These are phyloP conservation scores for Tylopilus cervinicoccineus DNA, from an alignment of 768 basidiomycete species.

Conservation along the genomic window DNA sequence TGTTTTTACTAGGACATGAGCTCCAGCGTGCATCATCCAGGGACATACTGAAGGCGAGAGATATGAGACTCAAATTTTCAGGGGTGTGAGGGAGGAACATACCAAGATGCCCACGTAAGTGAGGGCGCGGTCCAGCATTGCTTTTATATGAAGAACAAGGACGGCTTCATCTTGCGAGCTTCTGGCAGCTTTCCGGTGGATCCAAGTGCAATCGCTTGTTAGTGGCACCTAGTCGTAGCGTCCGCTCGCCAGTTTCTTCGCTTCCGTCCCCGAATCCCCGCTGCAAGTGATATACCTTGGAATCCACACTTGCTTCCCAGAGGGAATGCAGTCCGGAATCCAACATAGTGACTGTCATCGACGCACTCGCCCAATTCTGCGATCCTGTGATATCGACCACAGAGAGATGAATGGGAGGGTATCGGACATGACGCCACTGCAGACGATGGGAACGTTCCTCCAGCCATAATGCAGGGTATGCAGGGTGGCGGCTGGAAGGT, in stretches of 20 bases:
- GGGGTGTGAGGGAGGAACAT: not conserved
- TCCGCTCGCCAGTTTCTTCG: too few species aligned
- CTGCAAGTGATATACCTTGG: not conserved
- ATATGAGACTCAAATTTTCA: too few species aligned
- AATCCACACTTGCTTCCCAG: slow-evolving; percentile 36
- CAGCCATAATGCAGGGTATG: slow-evolving; percentile 58
- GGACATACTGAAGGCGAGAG: slow-evolving; percentile 1
- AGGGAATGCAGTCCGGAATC: slow-evolving; percentile 41
- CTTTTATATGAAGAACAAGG: too few species aligned
- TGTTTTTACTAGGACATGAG: slow-evolving; percentile 41
- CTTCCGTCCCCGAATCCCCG: not conserved
- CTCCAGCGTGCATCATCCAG: slow-evolving; percentile 46
- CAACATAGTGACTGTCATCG: slow-evolving; percentile 41
- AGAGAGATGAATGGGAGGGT: too few species aligned
- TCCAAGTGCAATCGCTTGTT: too few species aligned
- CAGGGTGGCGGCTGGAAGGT: slow-evolving; percentile 43
- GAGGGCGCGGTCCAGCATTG: too few species aligned
- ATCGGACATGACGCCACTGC: slow-evolving; percentile 44
- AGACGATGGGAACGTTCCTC: slow-evolving; percentile 30
- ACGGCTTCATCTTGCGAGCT: too few species aligned
- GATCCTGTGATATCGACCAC: slow-evolving; percentile 8
- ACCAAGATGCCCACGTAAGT: too few species aligned
- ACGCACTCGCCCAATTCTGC: slow-evolving; percentile 49
- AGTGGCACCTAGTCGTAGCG: too few species aligned
- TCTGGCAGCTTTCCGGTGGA: too few species aligned